Evolutionary conservation across 306 rosid species (phyloP).

Genomic region (Alnus glutinosa): DNA sequence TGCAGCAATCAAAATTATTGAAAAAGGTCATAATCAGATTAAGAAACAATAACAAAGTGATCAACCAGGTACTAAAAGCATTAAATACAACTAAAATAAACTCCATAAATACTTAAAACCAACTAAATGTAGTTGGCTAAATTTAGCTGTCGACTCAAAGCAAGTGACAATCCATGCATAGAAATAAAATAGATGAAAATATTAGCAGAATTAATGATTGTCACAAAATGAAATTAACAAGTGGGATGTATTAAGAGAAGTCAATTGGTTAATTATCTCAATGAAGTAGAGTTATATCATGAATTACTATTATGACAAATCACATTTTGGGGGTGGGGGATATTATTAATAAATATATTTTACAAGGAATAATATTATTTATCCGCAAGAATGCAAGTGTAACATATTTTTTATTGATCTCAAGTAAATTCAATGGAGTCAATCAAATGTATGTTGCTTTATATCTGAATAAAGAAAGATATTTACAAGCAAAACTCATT

Average conservation of each 20-base stretch:
- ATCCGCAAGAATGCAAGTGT: background rate
- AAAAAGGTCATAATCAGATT: slow-evolving; percentile 17
- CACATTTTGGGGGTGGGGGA: too few relatives aligned
- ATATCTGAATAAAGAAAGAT: background rate
- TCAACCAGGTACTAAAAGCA: slow-evolving; percentile 1
- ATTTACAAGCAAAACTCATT: background rate
- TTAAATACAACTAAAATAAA: background rate
- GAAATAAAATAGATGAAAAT: slow-evolving; percentile 1
- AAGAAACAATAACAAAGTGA: background rate
- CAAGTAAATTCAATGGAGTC: background rate
- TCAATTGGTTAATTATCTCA: background rate
- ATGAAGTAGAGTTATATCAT: background rate
- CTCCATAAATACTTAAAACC: slow-evolving; percentile 1
- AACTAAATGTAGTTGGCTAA: background rate
- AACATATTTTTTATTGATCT: slow-evolving; percentile 4
- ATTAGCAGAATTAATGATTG: background rate
- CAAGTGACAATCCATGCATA: background rate
- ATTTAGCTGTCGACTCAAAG: background rate
- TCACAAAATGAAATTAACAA: background rate
- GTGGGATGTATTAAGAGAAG: background rate
- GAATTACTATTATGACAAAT: too few relatives aligned
- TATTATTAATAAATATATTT: background rate
- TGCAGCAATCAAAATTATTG: slow-evolving; percentile 39
- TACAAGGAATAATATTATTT: background rate
- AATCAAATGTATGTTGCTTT: background rate